A percentile compares a stretch with the other conserved stretches of the same genome.
phyloP scores from a whole-genome alignment of 345 rosid species.

The Mangifera indica region DNA sequence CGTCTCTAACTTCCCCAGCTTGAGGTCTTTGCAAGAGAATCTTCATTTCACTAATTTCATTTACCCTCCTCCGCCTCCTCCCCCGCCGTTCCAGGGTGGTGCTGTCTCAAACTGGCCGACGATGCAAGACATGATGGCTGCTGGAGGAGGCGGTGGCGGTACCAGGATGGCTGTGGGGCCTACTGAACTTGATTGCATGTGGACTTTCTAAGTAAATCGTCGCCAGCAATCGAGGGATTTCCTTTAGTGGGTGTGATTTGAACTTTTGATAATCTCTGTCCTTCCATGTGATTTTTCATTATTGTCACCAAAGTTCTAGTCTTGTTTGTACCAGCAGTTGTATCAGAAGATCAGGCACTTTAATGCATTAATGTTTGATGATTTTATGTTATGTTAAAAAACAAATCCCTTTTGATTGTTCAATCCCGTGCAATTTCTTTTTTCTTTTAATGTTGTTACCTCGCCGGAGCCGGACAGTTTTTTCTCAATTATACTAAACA shows the following conservation, averaged over 20 bases:
- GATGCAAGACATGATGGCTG: slow-evolving; percentile 36
- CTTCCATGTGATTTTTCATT: not conserved
- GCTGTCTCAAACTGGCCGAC: slow-evolving; percentile 21
- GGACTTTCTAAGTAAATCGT: slow-evolving; percentile 43
- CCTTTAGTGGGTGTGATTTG: not conserved
- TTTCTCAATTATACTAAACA: too few relatives aligned
- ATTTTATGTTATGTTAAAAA: too few relatives aligned
- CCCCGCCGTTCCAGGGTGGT: slow-evolving; percentile 23
- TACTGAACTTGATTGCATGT: slow-evolving; percentile 73
- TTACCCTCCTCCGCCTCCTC: slow-evolving; percentile 30
- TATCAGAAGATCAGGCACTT: not conserved
- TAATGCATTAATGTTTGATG: too few relatives aligned
- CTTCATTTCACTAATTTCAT: slow-evolving; percentile 62
- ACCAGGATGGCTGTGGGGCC: slow-evolving; percentile 43
- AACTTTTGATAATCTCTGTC: slow-evolving; percentile 16
- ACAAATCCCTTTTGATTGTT: too few relatives aligned
- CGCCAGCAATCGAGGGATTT: slow-evolving; percentile 19
- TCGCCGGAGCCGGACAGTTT: too few relatives aligned
- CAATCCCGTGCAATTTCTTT: too few relatives aligned
- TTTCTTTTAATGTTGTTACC: too few relatives aligned
- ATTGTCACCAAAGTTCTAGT: not conserved
- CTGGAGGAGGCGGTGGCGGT: slow-evolving; percentile 14
- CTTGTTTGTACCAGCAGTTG: not conserved
- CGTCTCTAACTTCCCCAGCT: slow-evolving; percentile 50
- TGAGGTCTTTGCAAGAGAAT: slow-evolving; percentile 85